Evolutionary conservation across 257 asterid species (phyloP), one percentile per base, ranked within the genome.

Genomic region (Rubia yunnanensis): DNA sequence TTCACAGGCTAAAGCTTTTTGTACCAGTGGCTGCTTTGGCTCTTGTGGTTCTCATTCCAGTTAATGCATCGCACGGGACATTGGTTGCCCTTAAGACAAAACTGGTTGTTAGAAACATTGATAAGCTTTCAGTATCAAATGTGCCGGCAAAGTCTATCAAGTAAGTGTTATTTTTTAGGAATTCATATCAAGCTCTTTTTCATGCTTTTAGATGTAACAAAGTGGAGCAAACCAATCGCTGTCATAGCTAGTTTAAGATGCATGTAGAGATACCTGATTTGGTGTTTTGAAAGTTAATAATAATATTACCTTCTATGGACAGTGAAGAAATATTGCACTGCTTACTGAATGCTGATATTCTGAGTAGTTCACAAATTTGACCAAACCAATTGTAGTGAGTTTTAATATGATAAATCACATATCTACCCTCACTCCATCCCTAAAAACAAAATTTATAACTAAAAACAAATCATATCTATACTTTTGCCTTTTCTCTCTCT

Each of bases 111-210:
- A 86, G 84, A 55, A 76, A 94, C 83, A 86, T 94, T n/a, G 99
- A 94, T 82, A 94, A 88, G 83, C 97, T 94, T 69, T 94, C 99
- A 0, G 83, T 94, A 82, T 94, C 99, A 48, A 94, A 94, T 80
- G 88, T 94, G 65, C 84, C 77, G 49, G 86, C 97, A 41, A 49
- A 82, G 71, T 94, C 98, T 23, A 54, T 79, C 60, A 90, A 88
- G 97, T 90, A 83, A 85, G 97, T 79, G 18, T 63, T 26, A 35
- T 53, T 56, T 41, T 3, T 30, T 28, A 14, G 35, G 9, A 15
- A n/a, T 46, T 50, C 56, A 50, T 32, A 24, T 3, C 22, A 17
- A 44, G n/a, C n/a, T 56, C 22, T n/a, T 67, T 10, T 22, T 56
- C 11, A 14, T 55, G 17, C 18, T 9, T 17, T 32, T 41, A 20